A percentile compares a stretch with the other conserved stretches of the same genome.
phyloP scores from a whole-genome alignment of 768 basidiomycete genomes.

The Russula sp. region DNA sequence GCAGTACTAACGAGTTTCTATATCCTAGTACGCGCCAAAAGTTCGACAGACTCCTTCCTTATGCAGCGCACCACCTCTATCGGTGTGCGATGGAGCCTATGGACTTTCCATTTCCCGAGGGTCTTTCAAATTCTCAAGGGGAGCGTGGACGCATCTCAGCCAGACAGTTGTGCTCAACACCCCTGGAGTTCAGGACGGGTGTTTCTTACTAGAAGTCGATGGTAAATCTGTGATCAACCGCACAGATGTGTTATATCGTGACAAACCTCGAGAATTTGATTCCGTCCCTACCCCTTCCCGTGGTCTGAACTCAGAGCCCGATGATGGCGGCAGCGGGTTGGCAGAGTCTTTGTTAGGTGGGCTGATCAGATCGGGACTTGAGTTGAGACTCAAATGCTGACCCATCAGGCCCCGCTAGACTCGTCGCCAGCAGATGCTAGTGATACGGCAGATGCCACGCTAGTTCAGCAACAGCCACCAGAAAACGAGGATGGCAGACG shows the following conservation, averaged over 20 bases:
- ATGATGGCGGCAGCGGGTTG: not conserved
- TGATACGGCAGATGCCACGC: not conserved
- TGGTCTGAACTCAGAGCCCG: not conserved
- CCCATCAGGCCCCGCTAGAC: not conserved
- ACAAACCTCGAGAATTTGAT: not conserved
- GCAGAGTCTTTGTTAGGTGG: not conserved
- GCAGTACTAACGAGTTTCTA: not conserved
- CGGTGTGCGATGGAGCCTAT: constrained; percentile 57
- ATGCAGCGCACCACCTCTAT: constrained; percentile 48
- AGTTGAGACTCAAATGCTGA: not conserved
- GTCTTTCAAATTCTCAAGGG: constrained; percentile 52
- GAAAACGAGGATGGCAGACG: not conserved
- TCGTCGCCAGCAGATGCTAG: not conserved
- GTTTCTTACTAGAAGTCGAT: constrained; percentile 57
- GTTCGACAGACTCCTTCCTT: constrained; percentile 53
- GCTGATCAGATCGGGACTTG: not conserved
- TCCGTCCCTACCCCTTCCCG: constrained; percentile 24
- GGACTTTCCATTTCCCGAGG: constrained; percentile 74
- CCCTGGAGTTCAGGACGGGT: constrained; percentile 61
- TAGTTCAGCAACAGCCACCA: not conserved
- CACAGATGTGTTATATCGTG: constrained; percentile 56
- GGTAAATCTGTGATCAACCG: constrained; percentile 46
- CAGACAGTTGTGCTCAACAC: constrained; percentile 71
- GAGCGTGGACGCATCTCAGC: constrained; percentile 63
- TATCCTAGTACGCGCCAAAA: constrained; percentile 63